phyloP scores from a whole-genome alignment of 805 yeast genomes.

The Jamesozyma piceae region DNA sequence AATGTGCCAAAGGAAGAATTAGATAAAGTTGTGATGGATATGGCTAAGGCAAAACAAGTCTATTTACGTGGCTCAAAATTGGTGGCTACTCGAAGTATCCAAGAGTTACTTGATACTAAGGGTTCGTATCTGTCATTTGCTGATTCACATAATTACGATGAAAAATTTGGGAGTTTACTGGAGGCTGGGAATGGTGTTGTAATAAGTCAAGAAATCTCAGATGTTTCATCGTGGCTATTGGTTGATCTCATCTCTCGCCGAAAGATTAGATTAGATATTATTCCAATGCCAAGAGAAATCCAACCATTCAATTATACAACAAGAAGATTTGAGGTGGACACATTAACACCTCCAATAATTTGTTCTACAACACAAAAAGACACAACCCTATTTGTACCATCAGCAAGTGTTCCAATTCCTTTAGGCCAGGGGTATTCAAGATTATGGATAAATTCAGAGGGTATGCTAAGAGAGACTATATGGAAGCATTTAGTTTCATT shows the following conservation, averaged over 20 bases:
- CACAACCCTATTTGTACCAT: conserved; percentile 5
- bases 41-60: conserved; percentile 46
- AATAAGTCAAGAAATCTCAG: conserved; percentile 46
- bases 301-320: conserved; percentile 64
- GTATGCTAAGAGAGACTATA: conserved; percentile 45
- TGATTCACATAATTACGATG: conserved; percentile 39
- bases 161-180: conserved; percentile 34
- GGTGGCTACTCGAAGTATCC: conserved; percentile 15
- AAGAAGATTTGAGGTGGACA: conserved; percentile 56
- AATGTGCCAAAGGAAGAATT: conserved; percentile 43
- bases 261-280: conserved; percentile 37
- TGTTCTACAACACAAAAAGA: conserved; percentile 4
- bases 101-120: conserved; percentile 22
- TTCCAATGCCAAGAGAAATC: conserved; percentile 44
- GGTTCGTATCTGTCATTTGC: conserved; percentile 33
- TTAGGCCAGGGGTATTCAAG: conserved; percentile 52
- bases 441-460: conserved; percentile 63
- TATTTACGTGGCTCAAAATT: conserved; percentile 40
- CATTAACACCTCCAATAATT: conserved; percentile 57
- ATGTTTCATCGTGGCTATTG: conserved; percentile 54
- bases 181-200: conserved; percentile 43
- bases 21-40: conserved; percentile 34
- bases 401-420: conserved; percentile 38
- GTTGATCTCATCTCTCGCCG: conserved; percentile 43
- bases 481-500: conserved; percentile 53